Base-by-base conservation (phyloP, 306 rosid genomes). In the Cicer judaicum region DNA sequence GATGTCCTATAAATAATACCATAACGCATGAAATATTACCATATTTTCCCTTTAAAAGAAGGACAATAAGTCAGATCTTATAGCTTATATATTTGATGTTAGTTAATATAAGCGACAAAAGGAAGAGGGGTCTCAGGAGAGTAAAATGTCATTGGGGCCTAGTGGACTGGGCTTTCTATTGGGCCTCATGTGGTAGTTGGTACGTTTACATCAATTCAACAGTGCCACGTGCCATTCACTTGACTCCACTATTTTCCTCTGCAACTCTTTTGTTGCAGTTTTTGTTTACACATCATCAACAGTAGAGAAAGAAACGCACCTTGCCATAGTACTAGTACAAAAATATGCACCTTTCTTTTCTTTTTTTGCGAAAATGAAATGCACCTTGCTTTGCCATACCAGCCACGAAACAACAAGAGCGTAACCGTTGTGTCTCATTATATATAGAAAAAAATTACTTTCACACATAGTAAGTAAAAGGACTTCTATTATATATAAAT, bases 221-320 rank as follows among this genome's bases (percentile, higher is more conserved):
- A 57, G 24, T 56, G 63, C 57, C 78, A 83, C 81, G 83, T 83
- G 78, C 36, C 39, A 10, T 41, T 74, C 48, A 76, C 74, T 72
- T 18, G 12, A 77, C 46, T 76, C 63, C 8, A 62, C 44, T 41
- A 24, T 59, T 42, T 2, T 39, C 15, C 70, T 18, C 70, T 72
- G 66, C 75, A 67, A 57, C 57, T 13, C 62, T 16, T 47, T 52
- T 47, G 19, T 62, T 69, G 1, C 6, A 15, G 5, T 52, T 52
- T 47, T 19, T 19, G 21, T 19, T 19, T 19, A 19, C 21, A 19
- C 21, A 1, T 19, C 21, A 19, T 19, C 21, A 19, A 19, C 21
- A 19, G 21, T 19, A 19, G 21, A 24, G 29, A 24, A 24, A 24
- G 3, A 24, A 24, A 24, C 1, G 24, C 24, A 21, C 24, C 2